phyloP scores from a whole-genome alignment of 345 rosid genomes.

The Passiflora organensis region DNA sequence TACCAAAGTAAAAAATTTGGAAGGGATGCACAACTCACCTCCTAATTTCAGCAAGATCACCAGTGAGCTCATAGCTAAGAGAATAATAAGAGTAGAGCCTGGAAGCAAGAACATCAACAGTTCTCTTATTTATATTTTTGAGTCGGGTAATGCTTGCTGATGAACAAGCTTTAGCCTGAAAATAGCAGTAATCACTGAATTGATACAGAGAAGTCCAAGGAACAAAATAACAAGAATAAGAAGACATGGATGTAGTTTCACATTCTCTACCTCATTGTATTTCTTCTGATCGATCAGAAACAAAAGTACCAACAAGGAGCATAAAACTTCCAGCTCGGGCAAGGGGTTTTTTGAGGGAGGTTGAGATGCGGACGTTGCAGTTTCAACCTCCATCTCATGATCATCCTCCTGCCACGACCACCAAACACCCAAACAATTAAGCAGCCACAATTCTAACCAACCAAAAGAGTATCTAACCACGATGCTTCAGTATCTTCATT shows the following conservation, averaged over 20 bases:
- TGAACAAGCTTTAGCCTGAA: slow-evolving; percentile 86
- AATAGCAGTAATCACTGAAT: background rate
- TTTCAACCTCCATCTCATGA: slow-evolving; percentile 89
- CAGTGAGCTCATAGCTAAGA: slow-evolving; percentile 65
- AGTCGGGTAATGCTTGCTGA: slow-evolving; percentile 66
- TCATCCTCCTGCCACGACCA: slow-evolving; percentile 48
- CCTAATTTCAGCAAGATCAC: slow-evolving; percentile 79
- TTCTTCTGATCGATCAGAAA: slow-evolving; percentile 76
- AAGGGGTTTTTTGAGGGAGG: slow-evolving; percentile 48
- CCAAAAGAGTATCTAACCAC: too few species aligned
- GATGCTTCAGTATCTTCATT: too few species aligned
- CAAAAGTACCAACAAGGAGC: slow-evolving; percentile 63
- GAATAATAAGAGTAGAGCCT: slow-evolving; percentile 76
- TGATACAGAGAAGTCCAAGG: background rate
- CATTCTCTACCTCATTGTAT: slow-evolving; percentile 61
- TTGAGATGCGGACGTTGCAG: slow-evolving; percentile 49
- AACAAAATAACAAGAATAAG: background rate
- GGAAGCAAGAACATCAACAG: slow-evolving; percentile 75
- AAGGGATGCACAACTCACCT: slow-evolving; percentile 39
- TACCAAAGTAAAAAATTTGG: too few species aligned
- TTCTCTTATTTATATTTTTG: slow-evolving; percentile 65
- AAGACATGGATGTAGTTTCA: background rate
- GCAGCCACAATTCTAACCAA: background rate
- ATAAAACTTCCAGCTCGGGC: slow-evolving; percentile 72
- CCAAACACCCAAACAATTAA: background rate